phyloP scores from a whole-genome alignment of 2,329 filamentous ascomycete species.

The Diaporthe citri region DNA sequence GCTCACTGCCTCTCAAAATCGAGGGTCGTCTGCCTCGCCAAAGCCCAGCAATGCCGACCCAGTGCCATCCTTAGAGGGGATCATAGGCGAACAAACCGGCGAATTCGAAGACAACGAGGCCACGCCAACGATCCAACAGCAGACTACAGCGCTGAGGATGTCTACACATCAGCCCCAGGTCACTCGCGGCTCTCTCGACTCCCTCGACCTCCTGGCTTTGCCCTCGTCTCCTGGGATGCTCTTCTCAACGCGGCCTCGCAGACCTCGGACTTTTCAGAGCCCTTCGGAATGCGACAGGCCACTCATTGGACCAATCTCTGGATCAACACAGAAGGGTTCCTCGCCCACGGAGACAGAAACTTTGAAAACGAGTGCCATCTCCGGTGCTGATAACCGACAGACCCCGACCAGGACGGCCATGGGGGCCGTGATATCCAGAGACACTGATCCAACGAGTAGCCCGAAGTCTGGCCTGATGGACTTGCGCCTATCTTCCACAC shows the following conservation, averaged over 20 bases:
- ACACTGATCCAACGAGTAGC: neutral
- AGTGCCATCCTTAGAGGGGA: neutral
- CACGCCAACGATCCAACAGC: neutral
- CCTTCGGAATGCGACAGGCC: constrained; percentile 1
- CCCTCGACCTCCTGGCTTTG: constrained; percentile 1
- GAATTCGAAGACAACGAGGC: neutral
- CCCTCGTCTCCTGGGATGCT: constrained; percentile 16
- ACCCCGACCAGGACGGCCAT: neutral
- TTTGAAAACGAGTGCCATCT: neutral
- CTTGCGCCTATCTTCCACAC: constrained; percentile 28
- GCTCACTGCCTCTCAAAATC: constrained; percentile 29
- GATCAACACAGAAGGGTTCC: neutral
- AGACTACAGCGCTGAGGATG: neutral
- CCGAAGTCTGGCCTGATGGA: neutral
- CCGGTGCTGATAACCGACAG: neutral
- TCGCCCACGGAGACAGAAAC: neutral
- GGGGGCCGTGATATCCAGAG: neutral
- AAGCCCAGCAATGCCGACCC: constrained; percentile 10
- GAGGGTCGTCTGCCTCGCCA: constrained; percentile 21
- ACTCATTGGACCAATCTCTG: neutral
- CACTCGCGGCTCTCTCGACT: constrained; percentile 9
- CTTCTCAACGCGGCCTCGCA: constrained; percentile 30
- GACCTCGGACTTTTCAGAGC: neutral
- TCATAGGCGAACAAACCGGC: neutral
- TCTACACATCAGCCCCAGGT: neutral